A percentile compares a stretch with the other conserved stretches of the same genome.
Conservation (phyloP, 768 basidiomycete species). For the Clavulina sp. region DNA sequence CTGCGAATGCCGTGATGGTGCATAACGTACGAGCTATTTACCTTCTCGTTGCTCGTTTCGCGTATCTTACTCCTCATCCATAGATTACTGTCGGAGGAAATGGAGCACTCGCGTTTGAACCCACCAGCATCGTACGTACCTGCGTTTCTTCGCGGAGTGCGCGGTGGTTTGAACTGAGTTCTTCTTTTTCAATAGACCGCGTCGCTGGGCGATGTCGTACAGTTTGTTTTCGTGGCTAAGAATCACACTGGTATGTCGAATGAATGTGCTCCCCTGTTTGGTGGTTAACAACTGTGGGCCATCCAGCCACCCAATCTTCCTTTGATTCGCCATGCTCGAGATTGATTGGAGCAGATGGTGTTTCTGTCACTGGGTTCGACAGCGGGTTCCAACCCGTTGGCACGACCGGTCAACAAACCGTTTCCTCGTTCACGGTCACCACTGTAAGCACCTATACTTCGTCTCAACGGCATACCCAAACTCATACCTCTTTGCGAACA, state of each 20-base stretch:
- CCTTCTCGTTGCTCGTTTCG: no score
- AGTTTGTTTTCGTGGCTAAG: slow-evolving; percentile 4
- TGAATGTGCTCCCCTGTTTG: slow-evolving; percentile 5
- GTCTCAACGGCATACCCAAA: background rate
- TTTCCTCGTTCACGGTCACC: slow-evolving; percentile 1
- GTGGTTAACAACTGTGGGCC: slow-evolving; percentile 19
- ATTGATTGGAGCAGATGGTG: slow-evolving; percentile 22
- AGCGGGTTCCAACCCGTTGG: slow-evolving; percentile 25
- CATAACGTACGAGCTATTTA: no score
- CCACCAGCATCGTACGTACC: slow-evolving; percentile 6
- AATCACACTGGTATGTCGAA: background rate
- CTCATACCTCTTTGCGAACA: background rate
- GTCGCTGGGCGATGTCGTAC: slow-evolving; percentile 3
- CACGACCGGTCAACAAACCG: background rate
- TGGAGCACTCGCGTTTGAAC: slow-evolving; percentile 5
- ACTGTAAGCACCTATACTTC: background rate
- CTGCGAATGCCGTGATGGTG: no score
- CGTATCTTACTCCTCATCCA: background rate
- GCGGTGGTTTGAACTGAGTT: no score
- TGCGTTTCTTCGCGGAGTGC: background rate
- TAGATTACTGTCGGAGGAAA: slow-evolving; percentile 8
- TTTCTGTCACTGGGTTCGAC: slow-evolving; percentile 31
- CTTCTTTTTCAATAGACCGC: slow-evolving; percentile 2
- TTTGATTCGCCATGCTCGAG: slow-evolving; percentile 14
- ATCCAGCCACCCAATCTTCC: slow-evolving; percentile 2